phyloP scores from a whole-genome alignment of 225 moss, liverwort and hornwort species.

The Thuidium tamariscinum region DNA sequence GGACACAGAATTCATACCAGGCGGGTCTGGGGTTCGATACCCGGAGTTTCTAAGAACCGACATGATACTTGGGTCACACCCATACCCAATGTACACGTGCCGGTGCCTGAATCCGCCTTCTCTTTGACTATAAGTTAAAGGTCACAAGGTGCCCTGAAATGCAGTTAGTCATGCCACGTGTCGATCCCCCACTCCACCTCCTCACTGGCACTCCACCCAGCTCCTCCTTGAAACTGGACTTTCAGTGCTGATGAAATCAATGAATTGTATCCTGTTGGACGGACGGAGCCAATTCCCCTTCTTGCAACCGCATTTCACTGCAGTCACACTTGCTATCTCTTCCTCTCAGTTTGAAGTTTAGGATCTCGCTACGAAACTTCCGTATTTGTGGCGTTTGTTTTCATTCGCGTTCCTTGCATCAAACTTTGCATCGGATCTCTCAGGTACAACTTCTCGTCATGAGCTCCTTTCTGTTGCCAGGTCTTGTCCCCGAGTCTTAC shows the following conservation, averaged over 20 bases:
- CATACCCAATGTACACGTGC: neutral
- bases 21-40: neutral
- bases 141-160: neutral
- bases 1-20: neutral
- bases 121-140: neutral
- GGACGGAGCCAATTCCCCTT: neutral
- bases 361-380: neutral
- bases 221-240: neutral
- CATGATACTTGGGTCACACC: neutral
- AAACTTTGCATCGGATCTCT: neutral
- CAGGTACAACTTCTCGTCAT: neutral
- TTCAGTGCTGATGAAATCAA: neutral
- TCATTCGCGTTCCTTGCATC: neutral
- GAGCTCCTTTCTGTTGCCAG: neutral
- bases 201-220: neutral
- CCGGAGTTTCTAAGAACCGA: neutral
- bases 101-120: neutral
- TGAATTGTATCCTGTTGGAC: neutral
- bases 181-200: neutral
- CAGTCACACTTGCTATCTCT: neutral
- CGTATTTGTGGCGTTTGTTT: neutral
- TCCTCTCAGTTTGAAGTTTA: neutral
- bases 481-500: neutral
- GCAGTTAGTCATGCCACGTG: neutral
- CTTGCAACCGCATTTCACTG: neutral